These are phyloP conservation scores for Hemerocallis citrina DNA, from an alignment of 106 monocot species.

Conservation along the genomic window DNA sequence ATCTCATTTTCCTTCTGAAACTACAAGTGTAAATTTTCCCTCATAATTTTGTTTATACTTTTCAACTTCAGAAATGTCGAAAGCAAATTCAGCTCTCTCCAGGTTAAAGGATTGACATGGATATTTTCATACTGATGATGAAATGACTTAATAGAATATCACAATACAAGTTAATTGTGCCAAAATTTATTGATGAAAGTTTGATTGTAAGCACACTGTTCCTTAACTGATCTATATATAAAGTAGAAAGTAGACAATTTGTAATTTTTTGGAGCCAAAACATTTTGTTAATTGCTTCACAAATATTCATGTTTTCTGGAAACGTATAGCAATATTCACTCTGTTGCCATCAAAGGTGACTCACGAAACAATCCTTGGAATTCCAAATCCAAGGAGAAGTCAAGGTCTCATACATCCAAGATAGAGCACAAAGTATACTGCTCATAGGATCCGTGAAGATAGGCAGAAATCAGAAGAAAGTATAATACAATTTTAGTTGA, in stretches of 20 bases:
- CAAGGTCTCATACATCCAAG: too few relatives aligned
- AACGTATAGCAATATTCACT: too few relatives aligned
- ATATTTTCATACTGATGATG: background rate
- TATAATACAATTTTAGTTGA: too few relatives aligned
- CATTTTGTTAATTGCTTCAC: too few relatives aligned
- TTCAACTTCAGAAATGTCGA: background rate
- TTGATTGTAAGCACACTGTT: too few relatives aligned
- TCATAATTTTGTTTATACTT: background rate
- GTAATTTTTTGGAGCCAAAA: background rate
- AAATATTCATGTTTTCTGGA: too few relatives aligned
- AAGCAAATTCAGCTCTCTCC: background rate
- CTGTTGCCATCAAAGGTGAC: too few relatives aligned
- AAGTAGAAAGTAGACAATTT: background rate
- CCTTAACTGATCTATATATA: background rate
- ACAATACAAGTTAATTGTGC: background rate
- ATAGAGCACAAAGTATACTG: too few relatives aligned
- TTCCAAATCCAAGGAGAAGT: too few relatives aligned
- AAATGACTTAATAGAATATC: background rate
- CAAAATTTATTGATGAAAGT: background rate
- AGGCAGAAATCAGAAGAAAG: too few relatives aligned
- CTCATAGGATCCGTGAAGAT: too few relatives aligned
- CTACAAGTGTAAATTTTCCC: background rate
- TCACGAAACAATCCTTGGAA: too few relatives aligned
- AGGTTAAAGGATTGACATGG: background rate
- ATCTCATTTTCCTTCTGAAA: background rate